These are phyloP conservation scores for Paramecium tetraurelia DNA, from an alignment of 73 alveolate genomes.

Conservation along the genomic window DNA sequence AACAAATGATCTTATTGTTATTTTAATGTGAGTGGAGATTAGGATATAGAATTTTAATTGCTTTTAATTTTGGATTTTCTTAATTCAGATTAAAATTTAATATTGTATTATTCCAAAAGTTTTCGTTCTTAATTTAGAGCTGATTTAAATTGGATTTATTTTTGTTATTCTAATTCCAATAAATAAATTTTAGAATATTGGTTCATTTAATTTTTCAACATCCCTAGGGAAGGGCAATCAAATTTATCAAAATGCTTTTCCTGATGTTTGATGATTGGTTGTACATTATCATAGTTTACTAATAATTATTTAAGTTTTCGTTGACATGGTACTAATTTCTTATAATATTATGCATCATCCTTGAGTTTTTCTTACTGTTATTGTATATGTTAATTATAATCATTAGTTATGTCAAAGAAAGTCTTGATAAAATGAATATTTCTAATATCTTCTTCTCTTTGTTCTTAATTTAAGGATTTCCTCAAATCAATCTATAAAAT, in stretches of 20 bases:
- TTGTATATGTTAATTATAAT: neutral
- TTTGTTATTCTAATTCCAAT: neutral
- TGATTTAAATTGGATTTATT: neutral
- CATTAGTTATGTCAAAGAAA: neutral
- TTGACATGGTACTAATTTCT: neutral
- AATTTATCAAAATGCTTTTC: slow-evolving; percentile 14
- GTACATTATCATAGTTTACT: slow-evolving; percentile 5
- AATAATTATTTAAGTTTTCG: neutral
- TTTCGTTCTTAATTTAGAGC: neutral
- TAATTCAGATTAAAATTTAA: neutral
- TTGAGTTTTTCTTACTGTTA: neutral
- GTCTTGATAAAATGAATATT: slow-evolving; percentile 31
- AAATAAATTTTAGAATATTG: neutral
- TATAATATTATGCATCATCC: neutral
- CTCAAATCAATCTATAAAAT: neutral
- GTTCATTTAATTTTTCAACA: slow-evolving; percentile 7
- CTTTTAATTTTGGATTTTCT: neutral
- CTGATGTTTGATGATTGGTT: neutral
- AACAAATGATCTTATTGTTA: neutral
- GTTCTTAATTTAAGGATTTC: neutral
- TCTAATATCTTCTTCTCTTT: slow-evolving; percentile 29
- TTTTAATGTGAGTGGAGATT: neutral
- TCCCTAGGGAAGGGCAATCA: neutral
- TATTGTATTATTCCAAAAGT: neutral
- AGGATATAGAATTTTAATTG: neutral